phyloP scores from a whole-genome alignment of 768 basidiomycete species.

The Tulasnella calospora region DNA sequence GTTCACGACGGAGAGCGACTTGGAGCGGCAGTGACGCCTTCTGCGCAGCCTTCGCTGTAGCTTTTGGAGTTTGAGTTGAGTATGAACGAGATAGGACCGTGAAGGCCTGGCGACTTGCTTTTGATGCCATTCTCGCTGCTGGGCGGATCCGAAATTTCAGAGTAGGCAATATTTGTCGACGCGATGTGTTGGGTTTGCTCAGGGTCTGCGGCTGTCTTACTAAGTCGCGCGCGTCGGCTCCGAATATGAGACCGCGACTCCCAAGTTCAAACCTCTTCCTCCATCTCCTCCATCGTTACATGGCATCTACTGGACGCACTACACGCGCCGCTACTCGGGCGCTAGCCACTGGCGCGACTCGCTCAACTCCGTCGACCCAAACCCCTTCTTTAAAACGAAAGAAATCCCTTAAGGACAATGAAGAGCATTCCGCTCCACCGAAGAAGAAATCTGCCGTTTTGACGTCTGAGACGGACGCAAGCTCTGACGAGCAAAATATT shows the following conservation, averaged over 20 bases:
- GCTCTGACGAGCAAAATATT: neutral
- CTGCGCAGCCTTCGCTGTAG: conserved; percentile 7
- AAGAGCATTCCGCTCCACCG: neutral
- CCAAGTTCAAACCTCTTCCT: conserved; percentile 3
- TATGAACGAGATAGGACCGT: conserved; percentile 10
- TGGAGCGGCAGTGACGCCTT: conserved; percentile 15
- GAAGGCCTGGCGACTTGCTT: conserved; percentile 5
- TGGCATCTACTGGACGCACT: conserved; percentile 4
- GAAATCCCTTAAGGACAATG: neutral
- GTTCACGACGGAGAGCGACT: conserved; percentile 22
- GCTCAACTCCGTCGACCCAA: neutral
- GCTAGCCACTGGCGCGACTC: neutral
- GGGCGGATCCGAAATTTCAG: conserved; percentile 11
- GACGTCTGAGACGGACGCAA: neutral
- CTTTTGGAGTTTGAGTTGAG: conserved; percentile 16
- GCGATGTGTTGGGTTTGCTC: conserved; percentile 3
- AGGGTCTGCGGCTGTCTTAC: neutral
- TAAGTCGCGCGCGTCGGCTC: neutral
- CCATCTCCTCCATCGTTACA: neutral
- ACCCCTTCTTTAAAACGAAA: conserved; percentile 14
- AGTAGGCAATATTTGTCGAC: conserved; percentile 5
- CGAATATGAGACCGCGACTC: conserved; percentile 4
- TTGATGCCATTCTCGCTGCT: conserved; percentile 4
- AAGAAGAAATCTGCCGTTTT: conserved; percentile 10
- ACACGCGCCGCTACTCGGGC: conserved; percentile 16